Evolutionary conservation across 192 early-diverging fungal species (phyloP), one percentile per base, ranked within the genome.

Genomic region (Chytriomyces confervae): DNA sequence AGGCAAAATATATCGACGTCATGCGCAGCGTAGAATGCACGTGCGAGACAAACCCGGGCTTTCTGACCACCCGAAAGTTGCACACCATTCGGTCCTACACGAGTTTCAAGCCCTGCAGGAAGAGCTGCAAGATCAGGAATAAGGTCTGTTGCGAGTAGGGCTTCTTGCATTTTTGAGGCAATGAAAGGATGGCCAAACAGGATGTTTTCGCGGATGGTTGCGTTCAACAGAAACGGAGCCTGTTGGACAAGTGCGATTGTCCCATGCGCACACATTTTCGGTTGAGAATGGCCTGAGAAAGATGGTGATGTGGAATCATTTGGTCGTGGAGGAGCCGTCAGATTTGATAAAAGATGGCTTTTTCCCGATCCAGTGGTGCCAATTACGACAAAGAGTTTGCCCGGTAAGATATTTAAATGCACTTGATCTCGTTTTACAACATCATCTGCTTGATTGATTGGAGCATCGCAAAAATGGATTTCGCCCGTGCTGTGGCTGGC

Each of bases 31-130:
- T 97, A 96, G 0, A 94, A 82, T 0, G 92, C 86, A 5, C 97
- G 86, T 0, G 95, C 95, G 44, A 97, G 76, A 24, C 92, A 91
- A 64, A 97, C 84, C 0, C 95, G 86, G 50, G 91, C 90, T 63
- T 95, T 96, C 66, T 98, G 97, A 10, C 97, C 97, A 77, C 97
- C 85, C 18, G 80, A 82, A 18, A 89, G 67, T 50, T 86, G 88
- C 62, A 87, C 82, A 1, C 88, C 88, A 44, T 82, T 69, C 57
- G 88, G 86, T 8, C 86, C 88, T 43, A 87, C 88, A 77, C 81
- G 29, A 7, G 88, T 84, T 70, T 63, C 50, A 70, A 96, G 93
- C 29, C 93, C 93, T 46, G 77, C 73, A 9, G 89, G 80, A 66
- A 95, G 86, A 0, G 81, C 66, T 8, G 79, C 83, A 3, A 97